Conservation (phyloP, 305 asterid species). For the Fraxinus latifolia region DNA sequence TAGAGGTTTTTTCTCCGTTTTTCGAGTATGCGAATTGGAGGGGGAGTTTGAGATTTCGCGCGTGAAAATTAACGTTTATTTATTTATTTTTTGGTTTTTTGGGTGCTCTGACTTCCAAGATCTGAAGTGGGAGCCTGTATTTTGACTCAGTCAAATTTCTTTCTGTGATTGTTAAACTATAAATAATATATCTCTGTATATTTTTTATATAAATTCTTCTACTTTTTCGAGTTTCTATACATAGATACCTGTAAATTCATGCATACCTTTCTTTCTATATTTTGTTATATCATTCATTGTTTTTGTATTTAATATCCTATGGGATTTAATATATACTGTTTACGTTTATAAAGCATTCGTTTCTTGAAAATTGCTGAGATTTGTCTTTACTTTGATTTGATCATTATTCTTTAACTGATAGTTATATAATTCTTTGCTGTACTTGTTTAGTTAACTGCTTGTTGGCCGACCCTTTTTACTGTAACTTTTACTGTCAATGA, state of each 20-base stretch:
- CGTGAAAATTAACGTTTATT: constrained; percentile 35
- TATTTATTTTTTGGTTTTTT: background rate
- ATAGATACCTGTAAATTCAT: constrained; percentile 5
- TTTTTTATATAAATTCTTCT: constrained; percentile 24
- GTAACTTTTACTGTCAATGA: constrained; percentile 22
- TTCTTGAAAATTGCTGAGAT: constrained; percentile 30
- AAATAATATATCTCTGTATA: constrained; percentile 22
- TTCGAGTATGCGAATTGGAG: constrained; percentile 31
- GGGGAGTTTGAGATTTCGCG: constrained; percentile 52
- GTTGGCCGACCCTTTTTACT: constrained; percentile 23
- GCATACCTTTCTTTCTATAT: constrained; percentile 25
- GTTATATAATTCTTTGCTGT: constrained; percentile 18
- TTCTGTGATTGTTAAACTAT: constrained; percentile 17
- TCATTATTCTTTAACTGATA: constrained; percentile 8
- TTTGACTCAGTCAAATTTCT: constrained; percentile 53
- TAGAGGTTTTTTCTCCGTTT: constrained; percentile 18
- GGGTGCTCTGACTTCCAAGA: constrained; percentile 44
- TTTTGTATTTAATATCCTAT: constrained; percentile 25
- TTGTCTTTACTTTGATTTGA: constrained; percentile 39
- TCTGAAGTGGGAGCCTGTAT: constrained; percentile 46
- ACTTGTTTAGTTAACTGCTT: constrained; percentile 30
- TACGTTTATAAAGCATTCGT: constrained; percentile 24
- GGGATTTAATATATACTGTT: constrained; percentile 12
- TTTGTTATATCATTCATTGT: constrained; percentile 16
- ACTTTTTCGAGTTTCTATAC: constrained; percentile 18